Evolutionary conservation across 2,329 filamentous ascomycete genomes (phyloP).

Genomic region (Xenoacremonium recifei): DNA sequence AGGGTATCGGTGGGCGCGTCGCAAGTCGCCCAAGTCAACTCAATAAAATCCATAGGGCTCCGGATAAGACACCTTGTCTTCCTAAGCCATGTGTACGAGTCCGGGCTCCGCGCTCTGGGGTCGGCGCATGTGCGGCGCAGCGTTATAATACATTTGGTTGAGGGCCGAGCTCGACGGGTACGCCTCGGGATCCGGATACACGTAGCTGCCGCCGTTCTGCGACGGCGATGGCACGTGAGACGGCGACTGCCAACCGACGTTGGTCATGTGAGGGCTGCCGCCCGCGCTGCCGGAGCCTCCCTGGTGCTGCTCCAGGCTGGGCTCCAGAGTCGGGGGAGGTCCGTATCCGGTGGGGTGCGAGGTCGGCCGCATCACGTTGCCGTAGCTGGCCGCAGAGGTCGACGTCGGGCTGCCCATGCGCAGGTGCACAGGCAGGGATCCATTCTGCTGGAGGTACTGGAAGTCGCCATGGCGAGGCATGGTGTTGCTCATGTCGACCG

Average conservation of each 20-base stretch:
- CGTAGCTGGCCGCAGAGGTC: slow-evolving; percentile 59
- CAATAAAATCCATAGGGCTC: slow-evolving; percentile 8
- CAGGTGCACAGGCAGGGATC: slow-evolving; percentile 78
- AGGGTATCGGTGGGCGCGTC: slow-evolving; percentile 21
- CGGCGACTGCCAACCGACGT: slow-evolving; percentile 83
- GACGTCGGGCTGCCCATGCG: slow-evolving; percentile 71
- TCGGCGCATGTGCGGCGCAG: slow-evolving; percentile 62
- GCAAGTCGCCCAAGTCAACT: slow-evolving; percentile 5
- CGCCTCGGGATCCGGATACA: slow-evolving; percentile 81
- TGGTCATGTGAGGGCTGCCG: slow-evolving; percentile 82
- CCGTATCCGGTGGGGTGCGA: slow-evolving; percentile 83
- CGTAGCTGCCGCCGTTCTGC: slow-evolving; percentile 65
- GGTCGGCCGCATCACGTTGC: slow-evolving; percentile 63
- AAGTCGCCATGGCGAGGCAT: slow-evolving; percentile 71
- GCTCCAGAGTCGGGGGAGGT: slow-evolving; percentile 83
- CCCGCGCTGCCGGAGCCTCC: slow-evolving; percentile 65
- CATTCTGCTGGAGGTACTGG: slow-evolving; percentile 70
- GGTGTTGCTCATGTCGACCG: slow-evolving; percentile 67
- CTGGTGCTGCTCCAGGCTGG: slow-evolving; percentile 75
- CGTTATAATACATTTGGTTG: slow-evolving; percentile 71
- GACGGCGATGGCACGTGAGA: slow-evolving; percentile 71
- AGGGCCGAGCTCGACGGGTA: slow-evolving; percentile 59
- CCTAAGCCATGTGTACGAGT: slow-evolving; percentile 41
- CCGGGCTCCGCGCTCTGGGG: slow-evolving; percentile 72
- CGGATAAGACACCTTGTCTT: slow-evolving; percentile 13